These are phyloP conservation scores for Eragrostis nindensis DNA, from an alignment of 176 grass and related monocot genomes.

Conservation along the genomic window DNA sequence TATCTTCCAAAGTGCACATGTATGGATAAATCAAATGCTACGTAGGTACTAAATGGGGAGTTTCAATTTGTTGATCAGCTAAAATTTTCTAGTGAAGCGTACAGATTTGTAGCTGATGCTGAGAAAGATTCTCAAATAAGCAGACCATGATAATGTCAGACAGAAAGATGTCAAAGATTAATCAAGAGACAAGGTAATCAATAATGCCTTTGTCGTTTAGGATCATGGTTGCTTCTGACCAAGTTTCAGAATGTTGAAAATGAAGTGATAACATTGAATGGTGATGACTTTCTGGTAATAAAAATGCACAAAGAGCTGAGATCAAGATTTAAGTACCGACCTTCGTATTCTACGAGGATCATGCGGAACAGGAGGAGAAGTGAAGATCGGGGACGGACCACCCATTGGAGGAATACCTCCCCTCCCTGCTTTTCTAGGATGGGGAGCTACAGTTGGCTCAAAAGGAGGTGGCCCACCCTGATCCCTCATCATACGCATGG, in stretches of 20 bases:
- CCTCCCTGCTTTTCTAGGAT: conserved; percentile 59
- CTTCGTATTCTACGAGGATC: conserved; percentile 94
- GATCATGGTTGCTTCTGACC: not conserved
- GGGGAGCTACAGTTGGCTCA: conserved; percentile 49
- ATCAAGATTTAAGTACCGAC: conserved; percentile 41
- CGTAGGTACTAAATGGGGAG: not conserved
- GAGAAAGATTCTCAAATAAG: conserved; percentile 11
- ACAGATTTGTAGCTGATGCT: not conserved
- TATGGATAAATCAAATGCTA: not conserved
- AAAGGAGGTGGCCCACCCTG: conserved; percentile 70
- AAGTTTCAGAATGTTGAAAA: conserved; percentile 8
- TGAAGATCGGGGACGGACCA: conserved; percentile 55
- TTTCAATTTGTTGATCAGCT: conserved; percentile 9
- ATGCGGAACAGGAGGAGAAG: conserved; percentile 54
- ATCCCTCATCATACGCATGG: conserved; percentile 93
- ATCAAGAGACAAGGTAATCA: conserved; percentile 23
- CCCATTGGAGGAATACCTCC: conserved; percentile 47
- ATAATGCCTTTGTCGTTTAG: not conserved
- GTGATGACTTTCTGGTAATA: not conserved
- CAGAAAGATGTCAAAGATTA: conserved; percentile 11
- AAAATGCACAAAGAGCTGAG: not conserved
- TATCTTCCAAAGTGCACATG: not conserved
- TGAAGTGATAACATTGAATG: conserved; percentile 6
- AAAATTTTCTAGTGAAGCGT: not conserved
- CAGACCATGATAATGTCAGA: conserved; percentile 23